phyloP scores from a whole-genome alignment of 768 basidiomycete genomes.

The Saitozyma sp. region DNA sequence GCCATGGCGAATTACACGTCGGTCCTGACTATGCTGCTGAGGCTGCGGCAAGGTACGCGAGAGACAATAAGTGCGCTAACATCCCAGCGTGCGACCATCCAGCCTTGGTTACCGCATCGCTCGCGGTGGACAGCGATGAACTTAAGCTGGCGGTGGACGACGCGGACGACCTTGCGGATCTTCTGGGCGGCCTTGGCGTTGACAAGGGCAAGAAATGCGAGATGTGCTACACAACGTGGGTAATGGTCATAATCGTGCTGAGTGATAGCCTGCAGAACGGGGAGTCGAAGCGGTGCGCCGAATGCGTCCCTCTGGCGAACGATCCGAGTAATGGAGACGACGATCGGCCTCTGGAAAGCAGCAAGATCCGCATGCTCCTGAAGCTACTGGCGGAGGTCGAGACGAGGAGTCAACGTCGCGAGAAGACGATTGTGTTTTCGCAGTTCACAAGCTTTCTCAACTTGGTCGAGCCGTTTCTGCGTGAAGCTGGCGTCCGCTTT shows the following conservation, averaged over 20 bases:
- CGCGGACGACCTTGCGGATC: slow-evolving; percentile 70
- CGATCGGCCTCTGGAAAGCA: neutral
- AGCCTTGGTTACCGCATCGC: slow-evolving; percentile 69
- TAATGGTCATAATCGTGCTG: slow-evolving; percentile 11
- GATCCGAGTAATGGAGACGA: too few relatives aligned
- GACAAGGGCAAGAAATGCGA: slow-evolving; percentile 65
- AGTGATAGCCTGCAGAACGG: too few relatives aligned
- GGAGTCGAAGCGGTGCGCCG: too few relatives aligned
- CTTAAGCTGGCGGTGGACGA: slow-evolving; percentile 59
- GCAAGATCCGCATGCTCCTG: slow-evolving; percentile 74
- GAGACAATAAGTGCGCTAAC: slow-evolving; percentile 15
- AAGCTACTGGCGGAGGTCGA: slow-evolving; percentile 69
- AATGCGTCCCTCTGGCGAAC: too few relatives aligned
- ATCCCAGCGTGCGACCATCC: slow-evolving; percentile 84
- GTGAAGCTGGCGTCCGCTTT: slow-evolving; percentile 65
- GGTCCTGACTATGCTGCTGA: slow-evolving; percentile 58
- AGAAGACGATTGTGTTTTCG: slow-evolving; percentile 96
- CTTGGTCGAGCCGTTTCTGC: slow-evolving; percentile 80
- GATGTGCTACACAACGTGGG: slow-evolving; percentile 72
- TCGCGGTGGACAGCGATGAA: slow-evolving; percentile 67
- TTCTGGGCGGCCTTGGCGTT: slow-evolving; percentile 71
- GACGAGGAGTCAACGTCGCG: slow-evolving; percentile 59
- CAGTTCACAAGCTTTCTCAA: slow-evolving; percentile 81
- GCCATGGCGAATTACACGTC: slow-evolving; percentile 53
- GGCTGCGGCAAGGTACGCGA: slow-evolving; percentile 79